Percentiles rank a stretch among this genome's conserved stretches.
phyloP scores from a whole-genome alignment of 768 basidiomycete species.

The Boletellus ananas region DNA sequence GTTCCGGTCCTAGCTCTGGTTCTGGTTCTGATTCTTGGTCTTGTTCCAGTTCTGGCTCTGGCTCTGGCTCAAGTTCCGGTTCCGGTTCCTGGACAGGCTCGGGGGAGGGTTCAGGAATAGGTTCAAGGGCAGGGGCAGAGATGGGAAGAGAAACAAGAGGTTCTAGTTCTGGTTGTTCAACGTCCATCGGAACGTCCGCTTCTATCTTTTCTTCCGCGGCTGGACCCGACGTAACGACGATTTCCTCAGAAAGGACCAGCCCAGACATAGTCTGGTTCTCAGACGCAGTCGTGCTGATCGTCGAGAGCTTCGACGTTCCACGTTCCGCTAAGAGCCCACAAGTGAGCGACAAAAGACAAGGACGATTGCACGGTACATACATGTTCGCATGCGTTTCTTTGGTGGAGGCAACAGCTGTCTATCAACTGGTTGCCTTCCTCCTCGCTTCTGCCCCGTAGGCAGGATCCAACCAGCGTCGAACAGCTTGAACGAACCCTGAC shows the following conservation, averaged over 20 bases:
- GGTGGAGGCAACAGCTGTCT: conserved; percentile 46
- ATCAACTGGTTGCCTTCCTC: conserved; percentile 49
- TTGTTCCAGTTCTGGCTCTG: background rate
- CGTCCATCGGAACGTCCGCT: conserved; percentile 12
- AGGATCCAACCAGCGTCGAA: conserved; percentile 91
- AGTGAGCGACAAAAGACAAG: background rate
- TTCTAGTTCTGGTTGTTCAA: conserved; percentile 11
- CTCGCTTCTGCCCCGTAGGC: conserved; percentile 66
- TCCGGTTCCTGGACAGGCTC: background rate
- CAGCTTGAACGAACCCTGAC: conserved; percentile 67
- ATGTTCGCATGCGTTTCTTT: conserved; percentile 50
- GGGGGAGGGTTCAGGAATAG: background rate
- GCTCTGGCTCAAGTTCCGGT: background rate
- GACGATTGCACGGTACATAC: conserved; percentile 24
- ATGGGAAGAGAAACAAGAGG: background rate
- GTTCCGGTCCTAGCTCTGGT: background rate
- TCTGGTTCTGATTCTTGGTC: background rate
- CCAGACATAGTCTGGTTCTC: conserved; percentile 41
- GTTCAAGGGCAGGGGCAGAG: background rate
- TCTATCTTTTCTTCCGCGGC: conserved; percentile 16
- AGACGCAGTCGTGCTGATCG: conserved; percentile 43
- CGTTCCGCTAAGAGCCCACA: conserved; percentile 25
- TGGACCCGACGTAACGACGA: conserved; percentile 24
- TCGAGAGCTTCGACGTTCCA: conserved; percentile 42
- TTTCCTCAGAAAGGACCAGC: conserved; percentile 24